Conservation (phyloP, 345 rosid species). For the Citrus cavaleriei region DNA sequence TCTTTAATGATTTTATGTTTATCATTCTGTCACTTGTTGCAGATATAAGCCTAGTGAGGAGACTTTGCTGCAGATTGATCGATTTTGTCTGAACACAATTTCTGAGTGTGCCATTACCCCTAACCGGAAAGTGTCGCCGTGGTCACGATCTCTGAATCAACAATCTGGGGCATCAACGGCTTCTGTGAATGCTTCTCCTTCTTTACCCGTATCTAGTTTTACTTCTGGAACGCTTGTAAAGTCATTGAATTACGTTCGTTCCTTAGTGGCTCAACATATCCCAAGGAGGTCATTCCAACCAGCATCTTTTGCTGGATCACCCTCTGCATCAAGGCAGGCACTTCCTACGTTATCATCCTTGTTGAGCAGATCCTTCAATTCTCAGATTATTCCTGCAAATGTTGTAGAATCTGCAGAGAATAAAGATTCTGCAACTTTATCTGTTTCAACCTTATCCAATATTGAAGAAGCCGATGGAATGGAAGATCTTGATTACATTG, state of each 20-base stretch:
- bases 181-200: slow-evolving; percentile 45
- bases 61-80: slow-evolving; percentile 80
- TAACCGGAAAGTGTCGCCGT: slow-evolving; percentile 44
- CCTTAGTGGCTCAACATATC: slow-evolving; percentile 79
- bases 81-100: slow-evolving; percentile 71
- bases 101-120: slow-evolving; percentile 70
- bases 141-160: slow-evolving; percentile 44
- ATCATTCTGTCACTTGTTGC: slow-evolving; percentile 29
- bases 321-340: slow-evolving; percentile 67
- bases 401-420: slow-evolving; percentile 60
- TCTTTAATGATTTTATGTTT: not conserved
- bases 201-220: slow-evolving; percentile 81
- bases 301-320: slow-evolving; percentile 83
- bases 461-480: slow-evolving; percentile 53
- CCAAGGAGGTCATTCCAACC: slow-evolving; percentile 87
- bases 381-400: slow-evolving; percentile 69
- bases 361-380: slow-evolving; percentile 83
- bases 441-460: slow-evolving; percentile 64
- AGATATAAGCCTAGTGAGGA: slow-evolving; percentile 97
- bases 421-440: slow-evolving; percentile 52
- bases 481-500: slow-evolving; percentile 71
- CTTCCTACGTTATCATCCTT: slow-evolving; percentile 77
- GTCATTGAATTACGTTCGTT: slow-evolving; percentile 92
- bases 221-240: slow-evolving; percentile 84
- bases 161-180: slow-evolving; percentile 26